Evolutionary conservation across 805 yeast species (phyloP).

Genomic region (Wickerhamomyces hampshirensis): DNA sequence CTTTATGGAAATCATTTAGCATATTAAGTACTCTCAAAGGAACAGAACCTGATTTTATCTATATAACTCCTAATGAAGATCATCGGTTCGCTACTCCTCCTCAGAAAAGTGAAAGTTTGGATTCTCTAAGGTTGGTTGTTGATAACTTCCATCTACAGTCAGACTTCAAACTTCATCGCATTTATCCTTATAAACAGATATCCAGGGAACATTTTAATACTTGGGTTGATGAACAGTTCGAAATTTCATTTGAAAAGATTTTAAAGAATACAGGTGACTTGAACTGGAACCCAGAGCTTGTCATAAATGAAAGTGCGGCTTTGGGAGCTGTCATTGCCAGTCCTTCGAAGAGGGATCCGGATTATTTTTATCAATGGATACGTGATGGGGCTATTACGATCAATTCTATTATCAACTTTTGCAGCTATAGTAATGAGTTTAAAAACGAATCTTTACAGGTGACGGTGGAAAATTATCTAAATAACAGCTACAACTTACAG

Average conservation of each 20-base stretch:
- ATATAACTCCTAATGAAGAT: not conserved
- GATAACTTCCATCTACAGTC: conserved; percentile 23
- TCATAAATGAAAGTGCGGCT: conserved; percentile 35
- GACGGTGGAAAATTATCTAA: conserved; percentile 56
- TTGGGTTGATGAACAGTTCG: conserved; percentile 42
- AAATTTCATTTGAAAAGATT: conserved; percentile 37
- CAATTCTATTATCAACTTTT: conserved; percentile 53
- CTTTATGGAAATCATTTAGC: too few relatives aligned
- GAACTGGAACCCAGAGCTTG: conserved; percentile 22
- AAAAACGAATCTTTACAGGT: conserved; percentile 21
- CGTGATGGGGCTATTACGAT: conserved; percentile 85
- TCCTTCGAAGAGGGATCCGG: conserved; percentile 65
- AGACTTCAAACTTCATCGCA: conserved; percentile 13
- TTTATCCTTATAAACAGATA: conserved; percentile 17
- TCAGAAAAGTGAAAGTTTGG: not conserved
- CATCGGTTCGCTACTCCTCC: not conserved
- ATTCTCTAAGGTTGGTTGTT: conserved; percentile 4
- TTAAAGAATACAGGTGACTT: conserved; percentile 46
- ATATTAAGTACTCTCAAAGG: too few relatives aligned
- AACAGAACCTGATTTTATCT: too few relatives aligned
- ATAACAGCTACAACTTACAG: conserved; percentile 56
- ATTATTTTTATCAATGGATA: conserved; percentile 88
- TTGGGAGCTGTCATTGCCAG: conserved; percentile 81
- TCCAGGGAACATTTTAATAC: conserved; percentile 31
- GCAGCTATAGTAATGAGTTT: conserved; percentile 37